Evolutionary conservation across 306 rosid genomes (phyloP), one percentile per base, ranked within the genome.

Genomic region (Astragalus membranaceus): DNA sequence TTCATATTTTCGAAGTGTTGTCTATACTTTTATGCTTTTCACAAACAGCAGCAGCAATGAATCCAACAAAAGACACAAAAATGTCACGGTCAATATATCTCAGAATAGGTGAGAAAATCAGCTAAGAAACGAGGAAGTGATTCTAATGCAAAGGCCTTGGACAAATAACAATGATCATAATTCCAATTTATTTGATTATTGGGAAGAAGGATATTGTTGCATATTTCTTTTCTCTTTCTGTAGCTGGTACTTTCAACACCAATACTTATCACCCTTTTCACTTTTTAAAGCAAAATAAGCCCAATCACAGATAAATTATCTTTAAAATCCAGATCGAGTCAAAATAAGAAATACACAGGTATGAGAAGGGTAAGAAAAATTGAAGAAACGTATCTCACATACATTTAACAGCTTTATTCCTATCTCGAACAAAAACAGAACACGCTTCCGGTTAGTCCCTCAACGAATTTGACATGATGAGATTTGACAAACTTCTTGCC

Each of bases 401-500:
- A 62, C 13, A 69, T 46, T 78, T 73, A 75, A 74, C 67, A 79
- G 72, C 83, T 81, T 86, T 85, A 83, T 87, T 86, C 78, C 68
- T 72, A 69, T 72, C 81, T 80, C 67, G 56, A 72, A 72, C 75
- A 76, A 78, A 78, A 89, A 61, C 43, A 53, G 36, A 71, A 52
- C 81, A 76, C 46, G 57, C 78, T 70, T 68, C 84, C 67, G 49
- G 82, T 74, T 49, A 72, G 82, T 70, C 83, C 89, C 77, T 78
- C 62, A 75, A 62, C 66, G 55, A 70, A 73, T 80, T 79, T 76
- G 73, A 72, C 76, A 77, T n/a, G 84, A 80, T 67, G 79, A 63
- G 65, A 82, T 68, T 80, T 46, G 87, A 75, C 60, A 78, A 66
- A 67, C 78, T 85, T 88, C 85, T 83, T 90, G 87, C 81, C 86